Base-by-base conservation (phyloP, 2,329 filamentous ascomycete species). In the Aspergillus ruber region DNA sequence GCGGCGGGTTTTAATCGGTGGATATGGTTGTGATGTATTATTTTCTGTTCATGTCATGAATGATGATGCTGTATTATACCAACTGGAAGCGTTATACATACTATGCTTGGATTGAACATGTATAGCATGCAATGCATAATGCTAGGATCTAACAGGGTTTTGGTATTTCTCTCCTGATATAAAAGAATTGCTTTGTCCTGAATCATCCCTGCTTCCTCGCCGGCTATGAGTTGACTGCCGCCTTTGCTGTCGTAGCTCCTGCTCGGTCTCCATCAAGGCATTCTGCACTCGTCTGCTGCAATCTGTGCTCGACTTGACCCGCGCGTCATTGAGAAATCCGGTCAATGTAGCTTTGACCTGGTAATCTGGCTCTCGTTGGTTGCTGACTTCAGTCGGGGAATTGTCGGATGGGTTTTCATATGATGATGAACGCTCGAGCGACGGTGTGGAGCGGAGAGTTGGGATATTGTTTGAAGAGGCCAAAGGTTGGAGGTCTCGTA, bases 271-370 rank as follows among this genome's bases (percentile, higher is more conserved):
- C 75, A 83, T 76, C 21, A 83, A 67, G 12, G 79, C 70, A 17
- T 74, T 72, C 62, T 82, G 80, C 29, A 82, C 77, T 75, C 78
- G 82, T 50, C 73, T 78, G 42, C 80, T 77, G 59, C 80, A 76
- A 1, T 71, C 67, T 23, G 67, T 64, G 50, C 81, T 76, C 41
- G 62, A 65, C 38, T 78, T 76, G 13, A 81, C 77, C 33, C 73
- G 67, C 20, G 78, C 75, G 64, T 78, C 82, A 65, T 82, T 83
- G 56, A 83, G 74, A 12, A 83, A 73, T 61, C 82, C 79, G 5
- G 79, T 83, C 55, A 83, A 60, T 2, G 78, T 76, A 27, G 78
- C 74, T 68, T 83, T 83, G 68, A 83, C 47, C 49, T 52, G 50
- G 15, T 54, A 42, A n/a, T 56, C 53, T 33, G 36, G 18, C 5